These are phyloP conservation scores for Comarum palustre DNA, from an alignment of 306 rosid species.

Conservation along the genomic window DNA sequence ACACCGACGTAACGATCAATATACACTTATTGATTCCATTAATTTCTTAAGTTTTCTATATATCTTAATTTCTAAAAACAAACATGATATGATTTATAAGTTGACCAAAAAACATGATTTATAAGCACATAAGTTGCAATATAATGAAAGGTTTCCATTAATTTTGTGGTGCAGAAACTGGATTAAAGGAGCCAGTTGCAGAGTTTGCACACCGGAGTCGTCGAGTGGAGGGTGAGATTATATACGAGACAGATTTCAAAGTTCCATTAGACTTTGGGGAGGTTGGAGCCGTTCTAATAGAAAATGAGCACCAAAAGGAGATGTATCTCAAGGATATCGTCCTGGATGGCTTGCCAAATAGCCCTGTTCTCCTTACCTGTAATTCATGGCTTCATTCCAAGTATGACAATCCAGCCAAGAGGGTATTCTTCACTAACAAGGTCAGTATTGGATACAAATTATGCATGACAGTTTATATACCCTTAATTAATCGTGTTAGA, in stretches of 20 bases:
- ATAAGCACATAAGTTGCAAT: background rate
- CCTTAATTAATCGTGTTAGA: too few species aligned
- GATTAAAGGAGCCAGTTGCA: slow-evolving; percentile 27
- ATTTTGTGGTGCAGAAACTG: slow-evolving; percentile 38
- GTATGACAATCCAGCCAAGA: slow-evolving; percentile 39
- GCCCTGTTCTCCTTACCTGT: slow-evolving; percentile 40
- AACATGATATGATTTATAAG: too few species aligned
- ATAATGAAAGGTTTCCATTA: background rate
- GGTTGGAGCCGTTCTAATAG: slow-evolving; percentile 60
- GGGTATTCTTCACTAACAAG: slow-evolving; percentile 68
- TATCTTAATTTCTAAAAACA: too few species aligned
- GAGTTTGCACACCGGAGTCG: slow-evolving; percentile 33
- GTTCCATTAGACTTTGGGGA: slow-evolving; percentile 47
- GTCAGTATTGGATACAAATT: slow-evolving; percentile 13
- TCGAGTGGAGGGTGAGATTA: slow-evolving; percentile 7
- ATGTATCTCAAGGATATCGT: slow-evolving; percentile 41
- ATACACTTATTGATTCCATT: too few species aligned
- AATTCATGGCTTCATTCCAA: slow-evolving; percentile 77
- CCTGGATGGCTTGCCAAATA: slow-evolving; percentile 43
- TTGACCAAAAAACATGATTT: too few species aligned
- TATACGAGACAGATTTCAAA: slow-evolving; percentile 48
- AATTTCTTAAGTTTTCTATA: too few species aligned
- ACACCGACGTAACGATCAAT: background rate
- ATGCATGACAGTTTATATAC: background rate
- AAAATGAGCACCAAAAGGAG: slow-evolving; percentile 61